Evolutionary conservation across 2,329 filamentous ascomycete species (phyloP).

Genomic region (Nemania abortiva): DNA sequence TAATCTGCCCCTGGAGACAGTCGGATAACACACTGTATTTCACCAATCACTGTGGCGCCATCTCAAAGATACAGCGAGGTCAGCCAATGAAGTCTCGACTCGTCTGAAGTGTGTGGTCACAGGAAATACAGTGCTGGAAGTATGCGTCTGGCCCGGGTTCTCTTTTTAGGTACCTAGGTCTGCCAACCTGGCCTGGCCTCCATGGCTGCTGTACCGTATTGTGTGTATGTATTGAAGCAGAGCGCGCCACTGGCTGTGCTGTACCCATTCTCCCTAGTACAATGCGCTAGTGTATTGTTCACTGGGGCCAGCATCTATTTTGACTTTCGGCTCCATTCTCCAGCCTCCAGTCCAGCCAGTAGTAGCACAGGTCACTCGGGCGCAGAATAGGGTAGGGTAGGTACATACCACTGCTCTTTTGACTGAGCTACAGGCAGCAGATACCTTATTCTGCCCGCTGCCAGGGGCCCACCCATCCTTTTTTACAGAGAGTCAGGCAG

Average conservation of each 20-base stretch:
- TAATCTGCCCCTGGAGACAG: conserved; percentile 17
- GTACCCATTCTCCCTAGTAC: conserved; percentile 20
- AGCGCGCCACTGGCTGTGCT: conserved; percentile 22
- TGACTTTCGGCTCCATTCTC: conserved; percentile 28
- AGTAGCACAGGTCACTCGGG: too few relatives aligned
- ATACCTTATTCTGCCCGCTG: conserved; percentile 17
- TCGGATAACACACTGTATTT: conserved; percentile 24
- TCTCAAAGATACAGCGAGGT: not conserved
- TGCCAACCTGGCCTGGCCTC: conserved; percentile 1
- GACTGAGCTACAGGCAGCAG: conserved; percentile 17
- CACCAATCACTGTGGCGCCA: too few relatives aligned
- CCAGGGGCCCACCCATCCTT: conserved; percentile 10
- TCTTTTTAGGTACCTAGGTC: not conserved
- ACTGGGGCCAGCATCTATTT: conserved; percentile 37
- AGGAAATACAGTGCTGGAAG: conserved; percentile 13
- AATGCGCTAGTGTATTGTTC: conserved; percentile 16
- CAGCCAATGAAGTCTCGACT: not conserved
- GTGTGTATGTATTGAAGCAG: not conserved
- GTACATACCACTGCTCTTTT: not conserved
- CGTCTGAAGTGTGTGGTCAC: too few relatives aligned
- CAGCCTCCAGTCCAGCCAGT: conserved; percentile 19
- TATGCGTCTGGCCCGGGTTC: not conserved
- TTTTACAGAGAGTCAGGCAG: conserved; percentile 10
- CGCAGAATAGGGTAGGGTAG: not conserved
- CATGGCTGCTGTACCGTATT: conserved; percentile 8